phyloP scores from a whole-genome alignment of 1,284 basidiomycete genomes.

The Anthracocystis panici-leucophaei region DNA sequence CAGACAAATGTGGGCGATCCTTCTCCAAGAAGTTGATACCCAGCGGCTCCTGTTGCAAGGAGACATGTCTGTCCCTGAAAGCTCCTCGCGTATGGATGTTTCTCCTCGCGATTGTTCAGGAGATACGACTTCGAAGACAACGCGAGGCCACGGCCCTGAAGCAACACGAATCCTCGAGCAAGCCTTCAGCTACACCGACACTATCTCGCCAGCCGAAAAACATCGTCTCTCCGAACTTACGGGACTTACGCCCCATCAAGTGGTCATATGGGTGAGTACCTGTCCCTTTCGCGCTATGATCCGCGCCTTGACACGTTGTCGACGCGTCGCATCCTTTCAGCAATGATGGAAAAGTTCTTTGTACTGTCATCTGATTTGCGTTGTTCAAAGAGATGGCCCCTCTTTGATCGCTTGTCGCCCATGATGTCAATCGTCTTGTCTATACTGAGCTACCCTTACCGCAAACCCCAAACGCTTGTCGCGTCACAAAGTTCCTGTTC shows the following conservation, averaged over 20 bases:
- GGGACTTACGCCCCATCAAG: constrained; percentile 64
- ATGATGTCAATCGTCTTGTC: not conserved
- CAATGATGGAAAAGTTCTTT: constrained; percentile 7
- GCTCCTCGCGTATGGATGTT: too few relatives aligned
- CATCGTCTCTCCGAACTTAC: constrained; percentile 59
- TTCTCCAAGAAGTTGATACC: too few relatives aligned
- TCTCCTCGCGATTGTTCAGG: not conserved
- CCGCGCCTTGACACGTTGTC: not conserved
- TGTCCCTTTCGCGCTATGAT: not conserved
- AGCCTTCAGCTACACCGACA: constrained; percentile 61
- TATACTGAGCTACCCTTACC: not conserved
- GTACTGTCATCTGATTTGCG: not conserved
- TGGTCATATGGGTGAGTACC: constrained; percentile 68
- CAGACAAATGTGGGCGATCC: too few relatives aligned
- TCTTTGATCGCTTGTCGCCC: not conserved
- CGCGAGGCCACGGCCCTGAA: constrained; percentile 42
- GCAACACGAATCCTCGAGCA: constrained; percentile 60
- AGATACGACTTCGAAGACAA: not conserved
- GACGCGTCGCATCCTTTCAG: not conserved
- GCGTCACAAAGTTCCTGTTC: not conserved
- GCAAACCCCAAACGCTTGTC: not conserved
- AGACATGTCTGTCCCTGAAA: too few relatives aligned
- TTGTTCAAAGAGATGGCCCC: not conserved
- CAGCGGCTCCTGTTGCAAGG: too few relatives aligned
- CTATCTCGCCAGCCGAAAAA: constrained; percentile 67